A percentile compares a stretch with the other conserved stretches of the same genome.
phyloP scores from a whole-genome alignment of 306 rosid species.

The Sicyos baderoa region DNA sequence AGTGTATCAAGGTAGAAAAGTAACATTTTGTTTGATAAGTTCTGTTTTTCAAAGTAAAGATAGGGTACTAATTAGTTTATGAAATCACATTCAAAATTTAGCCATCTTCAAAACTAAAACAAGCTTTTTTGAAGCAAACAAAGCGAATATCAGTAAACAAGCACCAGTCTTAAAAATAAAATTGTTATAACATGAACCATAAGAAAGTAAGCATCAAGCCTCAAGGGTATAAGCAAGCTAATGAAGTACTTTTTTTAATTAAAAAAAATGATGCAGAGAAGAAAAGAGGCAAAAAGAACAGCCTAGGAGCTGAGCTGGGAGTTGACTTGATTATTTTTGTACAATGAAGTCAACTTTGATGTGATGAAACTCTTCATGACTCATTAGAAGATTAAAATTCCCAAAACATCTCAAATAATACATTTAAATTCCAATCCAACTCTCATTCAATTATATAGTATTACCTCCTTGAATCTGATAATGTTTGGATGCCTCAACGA shows the following conservation, averaged over 20 bases:
- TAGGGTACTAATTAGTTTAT: not conserved
- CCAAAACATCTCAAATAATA: conserved; percentile 3
- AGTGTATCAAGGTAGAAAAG: not conserved
- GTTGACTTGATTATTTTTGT: not conserved
- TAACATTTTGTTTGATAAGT: not conserved
- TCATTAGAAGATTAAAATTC: not conserved
- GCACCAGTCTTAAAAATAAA: not conserved
- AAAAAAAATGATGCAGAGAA: not conserved
- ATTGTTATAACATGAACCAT: not conserved
- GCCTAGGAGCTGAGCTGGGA: not conserved
- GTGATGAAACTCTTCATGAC: not conserved
- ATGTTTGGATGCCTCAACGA: conserved; percentile 80
- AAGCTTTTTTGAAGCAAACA: not conserved
- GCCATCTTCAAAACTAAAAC: not conserved
- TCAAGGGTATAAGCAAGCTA: not conserved
- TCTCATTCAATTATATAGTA: not conserved
- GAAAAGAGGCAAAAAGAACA: not conserved
- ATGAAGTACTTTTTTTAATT: not conserved
- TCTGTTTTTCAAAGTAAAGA: not conserved
- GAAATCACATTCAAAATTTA: not conserved
- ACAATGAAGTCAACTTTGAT: conserved; percentile 6
- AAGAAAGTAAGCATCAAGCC: not conserved
- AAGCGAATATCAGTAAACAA: not conserved
- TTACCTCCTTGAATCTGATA: conserved; percentile 80
- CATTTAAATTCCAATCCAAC: not conserved